Evolutionary conservation across 352 stramenopile species (phyloP), one percentile per base, ranked within the genome.

Genomic region (Albugo candida): DNA sequence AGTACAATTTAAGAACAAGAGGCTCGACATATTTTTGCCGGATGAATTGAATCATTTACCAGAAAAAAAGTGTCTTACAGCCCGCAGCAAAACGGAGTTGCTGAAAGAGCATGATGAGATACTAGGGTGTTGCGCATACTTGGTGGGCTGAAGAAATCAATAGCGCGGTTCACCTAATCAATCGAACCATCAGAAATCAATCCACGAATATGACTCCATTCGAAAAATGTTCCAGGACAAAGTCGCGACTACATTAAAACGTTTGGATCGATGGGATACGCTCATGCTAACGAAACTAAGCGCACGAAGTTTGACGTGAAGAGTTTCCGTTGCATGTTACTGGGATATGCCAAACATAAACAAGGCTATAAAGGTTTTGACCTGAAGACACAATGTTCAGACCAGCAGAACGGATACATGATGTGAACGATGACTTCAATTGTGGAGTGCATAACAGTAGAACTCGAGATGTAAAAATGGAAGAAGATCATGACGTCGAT

Each of bases 121-220:
- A 56, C 45, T 18, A 41, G 16, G 18, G 50, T 10, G 10, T 54
- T 11, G 38, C 47, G 38, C 40, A 49, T 38, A 20, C 41, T 17
- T 52, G 55, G 50, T 55, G 55, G 55, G 50, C n/a, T 17, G 55
- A 51, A 16, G 55, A 36, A 6, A 14, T 61, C 31, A 57, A 53
- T 41, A 67, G 48, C 3, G 51, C 54, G 0, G 44, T 65, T 2
- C 64, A 65, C 21, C 16, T 65, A 5, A 46, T 63, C 16, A 66
- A 64, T 39, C 37, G 50, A 6, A 45, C 53, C 5, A 4, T 48
- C 6, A 45, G 24, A 13, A 37, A 13, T 0, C 1, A 2, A 20
- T 10, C 37, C 2, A 35, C 27, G 20, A 24, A 21, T 4, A 37
- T 12, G 6, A 64, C 55, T n/a, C 51, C 61, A 24, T 60, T 47